Conservation (phyloP, 495 filamentous ascomycete genomes). For the Aspergillus funiculosus region DNA sequence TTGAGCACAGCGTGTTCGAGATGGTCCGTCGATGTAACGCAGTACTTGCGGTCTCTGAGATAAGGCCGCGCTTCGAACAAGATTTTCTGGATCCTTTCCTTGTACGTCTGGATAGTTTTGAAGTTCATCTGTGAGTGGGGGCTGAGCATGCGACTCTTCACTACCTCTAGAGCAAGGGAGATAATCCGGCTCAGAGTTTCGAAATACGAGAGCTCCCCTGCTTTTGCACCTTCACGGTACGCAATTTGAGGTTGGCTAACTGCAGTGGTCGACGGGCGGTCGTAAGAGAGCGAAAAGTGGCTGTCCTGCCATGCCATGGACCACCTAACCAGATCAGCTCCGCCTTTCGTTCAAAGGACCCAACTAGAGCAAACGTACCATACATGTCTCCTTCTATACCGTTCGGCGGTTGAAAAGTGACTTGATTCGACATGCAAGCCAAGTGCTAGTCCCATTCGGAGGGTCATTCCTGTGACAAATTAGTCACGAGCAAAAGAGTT, state of each 20-base stretch:
- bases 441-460: constrained; percentile 52
- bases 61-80: constrained; percentile 48
- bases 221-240: constrained; percentile 32
- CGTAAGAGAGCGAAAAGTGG: constrained; percentile 55
- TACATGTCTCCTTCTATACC: constrained; percentile 38
- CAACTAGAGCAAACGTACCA: constrained; percentile 35
- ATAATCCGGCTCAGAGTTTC: constrained; percentile 51
- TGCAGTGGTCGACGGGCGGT: constrained; percentile 49
- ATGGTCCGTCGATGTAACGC: constrained; percentile 44
- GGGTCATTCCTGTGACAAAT: constrained; percentile 41
- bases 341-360: not conserved
- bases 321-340: constrained; percentile 38
- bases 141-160: constrained; percentile 48
- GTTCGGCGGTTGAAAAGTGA: constrained; percentile 37
- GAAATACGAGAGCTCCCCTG: constrained; percentile 44
- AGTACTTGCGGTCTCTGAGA: constrained; percentile 45
- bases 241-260: constrained; percentile 47
- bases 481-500: not conserved
- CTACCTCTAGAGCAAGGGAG: constrained; percentile 50
- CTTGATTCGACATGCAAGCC: constrained; percentile 51
- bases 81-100: constrained; percentile 46
- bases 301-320: constrained; percentile 59
- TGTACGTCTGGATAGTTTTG: constrained; percentile 45
- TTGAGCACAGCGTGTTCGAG: constrained; percentile 52
- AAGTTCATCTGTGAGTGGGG: constrained; percentile 38